Evolutionary conservation across 805 yeast species (phyloP).

Genomic region (Saccharomyces mikatae): DNA sequence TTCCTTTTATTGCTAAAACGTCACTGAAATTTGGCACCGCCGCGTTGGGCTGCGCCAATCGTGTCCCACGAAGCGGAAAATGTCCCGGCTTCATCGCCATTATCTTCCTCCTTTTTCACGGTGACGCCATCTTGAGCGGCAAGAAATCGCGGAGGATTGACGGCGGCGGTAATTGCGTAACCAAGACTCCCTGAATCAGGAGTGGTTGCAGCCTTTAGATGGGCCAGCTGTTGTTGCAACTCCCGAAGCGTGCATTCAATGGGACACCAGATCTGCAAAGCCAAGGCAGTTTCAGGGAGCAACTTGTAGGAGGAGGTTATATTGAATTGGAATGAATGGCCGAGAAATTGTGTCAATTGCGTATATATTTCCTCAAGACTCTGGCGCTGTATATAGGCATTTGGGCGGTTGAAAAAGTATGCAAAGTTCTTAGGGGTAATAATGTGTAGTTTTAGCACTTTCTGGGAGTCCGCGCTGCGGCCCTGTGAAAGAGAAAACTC

Average conservation of each 20-base stretch:
- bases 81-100: background rate
- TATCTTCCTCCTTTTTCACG: background rate
- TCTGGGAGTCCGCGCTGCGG: background rate
- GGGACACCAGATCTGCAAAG: constrained; percentile 17
- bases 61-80: background rate
- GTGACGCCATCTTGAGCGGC: background rate
- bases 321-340: background rate
- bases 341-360: background rate
- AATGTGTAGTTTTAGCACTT: background rate
- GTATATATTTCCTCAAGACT: background rate
- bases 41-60: background rate
- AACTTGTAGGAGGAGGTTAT: background rate
- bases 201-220: background rate
- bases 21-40: background rate
- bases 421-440: background rate
- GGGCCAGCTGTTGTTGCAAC: constrained; percentile 2
- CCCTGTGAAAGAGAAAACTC: background rate
- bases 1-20: background rate
- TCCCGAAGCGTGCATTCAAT: constrained; percentile 19
- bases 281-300: background rate
- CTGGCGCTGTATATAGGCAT: background rate
- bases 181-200: background rate
- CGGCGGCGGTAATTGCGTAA: background rate
- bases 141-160: background rate
- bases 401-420: background rate